Evolutionary conservation across 2,329 filamentous ascomycete genomes (phyloP), one percentile per base, ranked within the genome.

Genomic region (Emergomyces africanus): DNA sequence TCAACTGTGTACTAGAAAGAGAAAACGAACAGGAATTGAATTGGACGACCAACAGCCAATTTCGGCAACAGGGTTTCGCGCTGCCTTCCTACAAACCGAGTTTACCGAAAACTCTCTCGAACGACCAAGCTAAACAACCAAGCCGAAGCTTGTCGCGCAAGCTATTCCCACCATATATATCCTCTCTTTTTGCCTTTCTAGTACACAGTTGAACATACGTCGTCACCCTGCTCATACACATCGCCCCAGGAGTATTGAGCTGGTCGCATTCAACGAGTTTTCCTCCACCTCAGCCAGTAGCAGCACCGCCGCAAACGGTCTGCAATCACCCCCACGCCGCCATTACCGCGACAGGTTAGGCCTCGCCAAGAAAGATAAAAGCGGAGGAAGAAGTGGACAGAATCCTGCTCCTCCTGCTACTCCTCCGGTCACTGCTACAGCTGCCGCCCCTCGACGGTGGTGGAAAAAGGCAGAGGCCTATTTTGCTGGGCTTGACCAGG

Each of bases 251-350:
- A 61, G 60, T 57, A 62, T 64, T 54, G 63, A 64, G 57, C 63
- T 64, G 54, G 61, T 62, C 56, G 62, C 63, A 60, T 61, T 64
- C 57, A 37, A 59, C 55, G 59, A 53, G 48, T 28, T 51, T 8
- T 42, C 58, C 46, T 50, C 44, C 35, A n/a, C 56, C 14, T 30
- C 56, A 18, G 25, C 33, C 23, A 18, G 48, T 20, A 30, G 54
- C 20, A n/a, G 54, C 25, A n/a, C 58, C 30, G n/a, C 42, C 25
- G 23, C 57, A 23, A 37, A 20, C 33, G 28, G 53, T 55, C 25
- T 42, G 5, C 23, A 14, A n/a, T 41, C 25, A 4, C 39, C 23
- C 15, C 33, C 37, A 55, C 53, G 25, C 25, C 33, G 28, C 56
- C 39, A 23, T 20, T 18, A 28, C 56, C 28, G 15, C n/a, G 44